Evolutionary conservation across 2,329 filamentous ascomycete genomes (phyloP).

Genomic region (Pseudogymnoascus verrucosus): DNA sequence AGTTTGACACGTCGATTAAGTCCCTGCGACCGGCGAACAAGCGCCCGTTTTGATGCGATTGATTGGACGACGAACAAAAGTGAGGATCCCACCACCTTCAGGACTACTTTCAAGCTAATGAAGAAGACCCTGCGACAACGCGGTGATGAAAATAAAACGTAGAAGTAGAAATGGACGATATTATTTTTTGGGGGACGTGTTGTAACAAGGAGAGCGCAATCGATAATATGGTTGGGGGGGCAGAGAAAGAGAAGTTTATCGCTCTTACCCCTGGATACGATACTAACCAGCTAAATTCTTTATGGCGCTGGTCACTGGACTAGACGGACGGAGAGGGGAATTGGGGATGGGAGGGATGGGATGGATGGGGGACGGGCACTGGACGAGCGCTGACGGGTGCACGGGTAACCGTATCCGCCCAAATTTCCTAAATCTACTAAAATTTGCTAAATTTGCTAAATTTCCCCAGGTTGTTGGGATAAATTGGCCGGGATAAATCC

Average conservation of each 20-base stretch:
- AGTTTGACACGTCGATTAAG: constrained; percentile 7
- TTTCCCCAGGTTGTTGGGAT: not conserved
- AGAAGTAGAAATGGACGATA: not conserved
- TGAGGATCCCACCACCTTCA: not conserved
- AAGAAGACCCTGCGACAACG: not conserved
- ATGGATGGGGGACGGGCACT: not conserved
- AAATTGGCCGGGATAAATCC: not conserved
- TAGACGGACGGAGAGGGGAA: not conserved
- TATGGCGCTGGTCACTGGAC: not conserved
- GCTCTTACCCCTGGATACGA: not conserved
- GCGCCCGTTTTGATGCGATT: not conserved
- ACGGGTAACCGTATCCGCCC: not conserved
- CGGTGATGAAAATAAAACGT: not conserved
- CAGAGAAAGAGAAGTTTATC: not conserved
- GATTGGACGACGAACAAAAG: not conserved
- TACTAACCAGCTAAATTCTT: not conserved
- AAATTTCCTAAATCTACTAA: not conserved
- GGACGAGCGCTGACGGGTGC: not conserved
- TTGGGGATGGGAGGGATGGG: not conserved
- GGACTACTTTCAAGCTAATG: not conserved
- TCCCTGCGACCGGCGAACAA: constrained; percentile 2
- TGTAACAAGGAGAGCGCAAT: not conserved
- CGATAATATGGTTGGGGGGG: not conserved
- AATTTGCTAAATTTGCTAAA: not conserved
- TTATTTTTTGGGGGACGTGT: not conserved